phyloP scores from a whole-genome alignment of 306 rosid species.

The Begonia masoniana region DNA sequence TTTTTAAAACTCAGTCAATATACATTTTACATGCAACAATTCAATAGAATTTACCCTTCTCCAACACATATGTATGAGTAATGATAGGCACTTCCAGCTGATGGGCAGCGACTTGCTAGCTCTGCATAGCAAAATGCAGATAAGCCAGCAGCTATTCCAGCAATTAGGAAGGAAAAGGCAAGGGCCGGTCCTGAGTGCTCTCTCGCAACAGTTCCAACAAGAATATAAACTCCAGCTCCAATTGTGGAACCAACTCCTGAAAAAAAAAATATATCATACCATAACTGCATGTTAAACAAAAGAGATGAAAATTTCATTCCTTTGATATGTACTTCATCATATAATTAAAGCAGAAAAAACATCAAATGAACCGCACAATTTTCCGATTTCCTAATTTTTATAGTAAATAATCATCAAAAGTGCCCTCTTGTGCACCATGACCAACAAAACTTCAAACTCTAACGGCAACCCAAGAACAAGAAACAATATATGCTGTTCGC shows the following conservation, averaged over 20 bases:
- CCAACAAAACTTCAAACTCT: too few species aligned
- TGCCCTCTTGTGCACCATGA: too few species aligned
- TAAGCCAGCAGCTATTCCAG: constrained; percentile 88
- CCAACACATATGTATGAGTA: constrained; percentile 88
- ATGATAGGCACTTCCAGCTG: constrained; percentile 99
- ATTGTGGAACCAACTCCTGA: constrained; percentile 92
- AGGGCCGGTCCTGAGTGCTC: constrained; percentile 89
- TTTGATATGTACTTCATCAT: too few species aligned
- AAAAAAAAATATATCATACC: constrained; percentile 3
- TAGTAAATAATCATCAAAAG: too few species aligned
- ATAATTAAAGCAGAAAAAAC: too few species aligned
- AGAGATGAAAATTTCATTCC: not conserved
- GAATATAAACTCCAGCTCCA: constrained; percentile 95
- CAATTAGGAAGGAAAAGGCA: constrained; percentile 63
- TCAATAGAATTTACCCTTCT: constrained; percentile 53
- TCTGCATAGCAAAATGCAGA: constrained; percentile 98
- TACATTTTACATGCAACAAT: too few species aligned
- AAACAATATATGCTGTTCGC: too few species aligned
- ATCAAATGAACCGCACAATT: too few species aligned
- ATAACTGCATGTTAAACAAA: not conserved
- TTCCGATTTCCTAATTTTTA: too few species aligned
- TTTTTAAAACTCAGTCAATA: too few species aligned
- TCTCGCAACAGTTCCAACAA: constrained; percentile 92
- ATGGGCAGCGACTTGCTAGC: constrained; percentile 87
- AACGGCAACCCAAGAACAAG: too few species aligned